Evolutionary conservation across 352 stramenopile species (phyloP).

Genomic region (Globisporangium parvum): DNA sequence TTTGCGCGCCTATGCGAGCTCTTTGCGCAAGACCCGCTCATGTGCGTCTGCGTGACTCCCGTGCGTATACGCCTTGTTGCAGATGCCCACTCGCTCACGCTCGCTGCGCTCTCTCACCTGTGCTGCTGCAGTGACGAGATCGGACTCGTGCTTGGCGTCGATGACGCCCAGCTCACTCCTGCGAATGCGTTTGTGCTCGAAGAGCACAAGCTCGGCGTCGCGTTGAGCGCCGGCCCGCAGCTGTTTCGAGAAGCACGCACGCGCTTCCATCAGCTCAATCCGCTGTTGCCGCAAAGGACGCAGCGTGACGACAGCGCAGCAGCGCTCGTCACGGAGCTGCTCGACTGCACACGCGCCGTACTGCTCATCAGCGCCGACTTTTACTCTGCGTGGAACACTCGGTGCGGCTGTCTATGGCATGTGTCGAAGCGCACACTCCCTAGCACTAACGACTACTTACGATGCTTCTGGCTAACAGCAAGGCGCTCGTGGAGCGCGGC

Average conservation of each 20-base stretch:
- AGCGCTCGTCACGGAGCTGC: slow-evolving; percentile 21
- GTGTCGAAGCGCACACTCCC: neutral
- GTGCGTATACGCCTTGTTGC: neutral
- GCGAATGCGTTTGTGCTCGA: slow-evolving; percentile 61
- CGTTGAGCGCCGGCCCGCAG: slow-evolving; percentile 37
- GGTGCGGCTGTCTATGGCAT: slow-evolving; percentile 19
- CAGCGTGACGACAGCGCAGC: slow-evolving; percentile 2
- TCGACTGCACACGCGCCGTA: slow-evolving; percentile 52
- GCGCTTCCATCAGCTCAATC: slow-evolving; percentile 45
- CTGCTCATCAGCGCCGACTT: slow-evolving; percentile 77
- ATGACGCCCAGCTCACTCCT: slow-evolving; percentile 33
- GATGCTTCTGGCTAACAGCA: slow-evolving; percentile 22
- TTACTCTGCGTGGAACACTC: slow-evolving; percentile 82
- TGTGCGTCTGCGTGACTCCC: slow-evolving; percentile 25
- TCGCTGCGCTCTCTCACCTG: neutral
- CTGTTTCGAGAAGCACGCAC: slow-evolving; percentile 52
- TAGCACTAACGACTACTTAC: neutral
- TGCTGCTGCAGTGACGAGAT: slow-evolving; percentile 58
- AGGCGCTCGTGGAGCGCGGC: slow-evolving; percentile 40
- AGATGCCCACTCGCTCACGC: neutral
- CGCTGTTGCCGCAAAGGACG: slow-evolving; percentile 9
- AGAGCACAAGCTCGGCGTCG: slow-evolving; percentile 75
- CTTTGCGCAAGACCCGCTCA: slow-evolving; percentile 60
- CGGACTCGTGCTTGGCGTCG: slow-evolving; percentile 54
- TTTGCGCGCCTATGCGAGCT: slow-evolving; percentile 20